Base-by-base conservation (phyloP, 1,284 basidiomycete genomes). In the Trametes hirsuta region DNA sequence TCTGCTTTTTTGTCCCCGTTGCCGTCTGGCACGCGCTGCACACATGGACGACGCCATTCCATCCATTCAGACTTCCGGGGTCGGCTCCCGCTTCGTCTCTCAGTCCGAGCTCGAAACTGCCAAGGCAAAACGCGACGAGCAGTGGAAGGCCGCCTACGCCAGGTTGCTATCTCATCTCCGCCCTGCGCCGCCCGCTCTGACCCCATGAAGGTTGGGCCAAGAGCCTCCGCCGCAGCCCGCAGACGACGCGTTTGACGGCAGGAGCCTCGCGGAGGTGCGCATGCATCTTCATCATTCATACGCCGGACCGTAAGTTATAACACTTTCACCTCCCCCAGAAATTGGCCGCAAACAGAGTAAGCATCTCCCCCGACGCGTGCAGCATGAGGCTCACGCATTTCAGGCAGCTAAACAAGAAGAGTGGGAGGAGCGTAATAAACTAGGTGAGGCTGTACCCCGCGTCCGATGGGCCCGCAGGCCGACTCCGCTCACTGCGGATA, bases 71-170 rank as follows among this genome's bases (percentile, higher is more conserved):
- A 77, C 84, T 9, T 84, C 83, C 67, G 78, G 78, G 36, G 89
- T 92, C 53, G 88, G 90, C 71, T 88, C 90, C 47, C 85, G 90
- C 58, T 92, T 93, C 73, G 82, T 92, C 62, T 90, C 93, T 34
- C 87, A 93, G 73, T 79, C 81, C 15, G 90, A 95, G 40, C 79
- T 97, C 47, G 93, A 95, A 50, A 82, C 85, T 34, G 93, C 93
- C 24, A 90, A 88, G 64, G 81, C 84, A 10, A 81, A 85, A 45
- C 81, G 88, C 62, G 92, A 96, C 30, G 89, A 93, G 69, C 92
- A 96, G 71, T 96, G 95, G 93, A 92, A 88, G 71, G 94, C 91
- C 12, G 95, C 95, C 14, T 97, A 97, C 76, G 94, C 90, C 42
- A 84, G 94, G 93, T 91, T 66, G 34, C 46, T 40, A 46, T 45